Conservation (phyloP, 768 basidiomycete genomes). For the Kockovaella imperatae region DNA sequence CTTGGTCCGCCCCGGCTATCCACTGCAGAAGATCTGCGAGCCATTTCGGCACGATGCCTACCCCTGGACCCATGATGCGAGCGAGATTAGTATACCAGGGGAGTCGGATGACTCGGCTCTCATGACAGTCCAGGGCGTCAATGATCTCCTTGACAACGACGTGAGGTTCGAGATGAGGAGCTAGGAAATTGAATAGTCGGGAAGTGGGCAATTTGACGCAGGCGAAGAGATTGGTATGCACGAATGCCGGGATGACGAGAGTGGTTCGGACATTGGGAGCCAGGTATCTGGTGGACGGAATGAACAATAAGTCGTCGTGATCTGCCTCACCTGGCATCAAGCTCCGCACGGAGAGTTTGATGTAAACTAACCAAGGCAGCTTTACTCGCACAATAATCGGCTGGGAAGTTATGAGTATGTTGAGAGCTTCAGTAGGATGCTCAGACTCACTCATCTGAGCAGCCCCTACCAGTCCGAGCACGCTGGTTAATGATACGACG, state of each 20-base stretch:
- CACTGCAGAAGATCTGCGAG: conserved; percentile 61
- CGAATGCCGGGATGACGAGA: conserved; percentile 70
- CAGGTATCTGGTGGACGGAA: conserved; percentile 51
- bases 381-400: conserved; percentile 88
- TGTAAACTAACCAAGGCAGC: conserved; percentile 75
- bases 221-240: conserved; percentile 71
- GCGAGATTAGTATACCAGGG: conserved; percentile 48
- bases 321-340: conserved; percentile 59
- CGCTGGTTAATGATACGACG: conserved; percentile 74
- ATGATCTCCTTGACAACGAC: conserved; percentile 74
- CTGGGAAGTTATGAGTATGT: conserved; percentile 44
- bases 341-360: conserved; percentile 77
- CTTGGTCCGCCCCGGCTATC: conserved; percentile 61
- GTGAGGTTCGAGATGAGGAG: conserved; percentile 65
- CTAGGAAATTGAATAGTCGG: conserved; percentile 60
- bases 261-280: conserved; percentile 78
- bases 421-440: neutral
- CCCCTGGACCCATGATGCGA: conserved; percentile 16
- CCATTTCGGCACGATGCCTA: conserved; percentile 35
- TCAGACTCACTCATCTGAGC: conserved; percentile 67
- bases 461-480: conserved; percentile 61
- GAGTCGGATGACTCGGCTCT: conserved; percentile 61
- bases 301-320: neutral
- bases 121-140: conserved; percentile 67
- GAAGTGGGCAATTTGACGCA: conserved; percentile 49